A percentile compares a stretch with the other conserved stretches of the same genome.
These are phyloP conservation scores for Takakia lepidozioides DNA, from an alignment of 225 moss, liverwort and hornwort genomes.

Conservation along the genomic window DNA sequence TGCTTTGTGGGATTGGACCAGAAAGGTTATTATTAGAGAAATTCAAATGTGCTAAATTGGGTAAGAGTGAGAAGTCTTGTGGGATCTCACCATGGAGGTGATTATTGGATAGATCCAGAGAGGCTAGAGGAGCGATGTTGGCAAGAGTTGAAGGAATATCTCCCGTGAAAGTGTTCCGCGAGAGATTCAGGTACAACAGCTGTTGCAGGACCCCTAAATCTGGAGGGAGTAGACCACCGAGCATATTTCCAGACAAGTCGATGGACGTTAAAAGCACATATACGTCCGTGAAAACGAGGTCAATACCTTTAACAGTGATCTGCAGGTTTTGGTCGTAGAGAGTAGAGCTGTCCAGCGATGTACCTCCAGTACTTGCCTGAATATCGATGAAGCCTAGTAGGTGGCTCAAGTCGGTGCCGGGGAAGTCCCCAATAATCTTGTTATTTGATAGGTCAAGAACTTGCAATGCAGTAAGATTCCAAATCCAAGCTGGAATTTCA, in stretches of 20 bases:
- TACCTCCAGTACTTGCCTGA: not conserved
- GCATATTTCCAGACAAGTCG: no score
- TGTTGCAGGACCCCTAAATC: no score
- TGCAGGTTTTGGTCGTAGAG: slow-evolving; percentile 17
- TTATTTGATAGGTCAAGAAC: slow-evolving; percentile 24
- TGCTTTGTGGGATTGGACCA: no score
- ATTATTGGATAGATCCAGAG: no score
- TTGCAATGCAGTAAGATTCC: slow-evolving; percentile 18
- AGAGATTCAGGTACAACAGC: no score
- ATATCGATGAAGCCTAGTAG: slow-evolving; percentile 15
- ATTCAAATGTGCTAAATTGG: not conserved
- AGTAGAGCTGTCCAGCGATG: not conserved
- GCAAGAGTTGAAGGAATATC: no score
- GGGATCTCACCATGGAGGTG: not conserved
- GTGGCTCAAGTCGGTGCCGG: slow-evolving; percentile 12
- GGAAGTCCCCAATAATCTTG: slow-evolving; percentile 7
- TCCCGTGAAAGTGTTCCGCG: no score
- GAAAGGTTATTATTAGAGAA: not conserved
- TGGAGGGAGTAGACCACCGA: no score
- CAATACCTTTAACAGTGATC: no score
- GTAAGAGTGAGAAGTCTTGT: not conserved
- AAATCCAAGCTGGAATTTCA: slow-evolving; percentile 14
- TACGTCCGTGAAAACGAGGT: no score
- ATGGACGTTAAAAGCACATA: no score
- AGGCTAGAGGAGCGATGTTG: no score